Evolutionary conservation across 2,329 filamentous ascomycete genomes (phyloP).

Genomic region (Diaporthe helianthi): DNA sequence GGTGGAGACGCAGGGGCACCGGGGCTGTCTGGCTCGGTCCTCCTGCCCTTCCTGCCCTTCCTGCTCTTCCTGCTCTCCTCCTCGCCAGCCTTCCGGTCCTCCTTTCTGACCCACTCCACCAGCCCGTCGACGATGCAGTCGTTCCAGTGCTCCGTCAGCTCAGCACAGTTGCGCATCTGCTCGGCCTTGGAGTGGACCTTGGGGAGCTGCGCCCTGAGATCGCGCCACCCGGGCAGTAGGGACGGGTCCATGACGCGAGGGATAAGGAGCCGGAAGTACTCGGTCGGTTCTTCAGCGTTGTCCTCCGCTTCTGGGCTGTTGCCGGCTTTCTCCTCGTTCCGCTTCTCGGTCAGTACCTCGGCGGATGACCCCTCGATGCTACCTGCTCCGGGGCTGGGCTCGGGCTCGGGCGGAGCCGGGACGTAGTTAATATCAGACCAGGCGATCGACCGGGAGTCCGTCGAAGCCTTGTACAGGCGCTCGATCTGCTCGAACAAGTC

Average conservation of each 20-base stretch:
- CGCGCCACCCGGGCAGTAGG: slow-evolving; percentile 60
- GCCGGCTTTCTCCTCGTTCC: slow-evolving; percentile 5
- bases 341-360: slow-evolving; percentile 16
- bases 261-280: slow-evolving; percentile 57
- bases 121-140: slow-evolving; percentile 48
- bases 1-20: not conserved
- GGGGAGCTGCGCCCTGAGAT: slow-evolving; percentile 50
- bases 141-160: slow-evolving; percentile 60
- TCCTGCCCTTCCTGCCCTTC: not conserved
- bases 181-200: slow-evolving; percentile 56
- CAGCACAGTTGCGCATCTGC: slow-evolving; percentile 61
- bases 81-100: slow-evolving; percentile 35
- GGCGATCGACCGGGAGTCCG: slow-evolving; percentile 51
- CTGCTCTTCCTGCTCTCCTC: slow-evolving; percentile 14
- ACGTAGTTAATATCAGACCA: slow-evolving; percentile 53
- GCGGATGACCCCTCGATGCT: slow-evolving; percentile 36
- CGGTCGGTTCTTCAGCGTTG: slow-evolving; percentile 25
- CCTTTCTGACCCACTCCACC: slow-evolving; percentile 51
- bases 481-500: slow-evolving; percentile 56
- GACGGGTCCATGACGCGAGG: slow-evolving; percentile 61
- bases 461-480: slow-evolving; percentile 52
- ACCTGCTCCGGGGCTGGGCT: slow-evolving; percentile 38
- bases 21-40: slow-evolving; percentile 17
- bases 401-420: slow-evolving; percentile 36
- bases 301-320: not conserved